phyloP scores from a whole-genome alignment of 2,329 filamentous ascomycete species.

The Ascochyta lentis region DNA sequence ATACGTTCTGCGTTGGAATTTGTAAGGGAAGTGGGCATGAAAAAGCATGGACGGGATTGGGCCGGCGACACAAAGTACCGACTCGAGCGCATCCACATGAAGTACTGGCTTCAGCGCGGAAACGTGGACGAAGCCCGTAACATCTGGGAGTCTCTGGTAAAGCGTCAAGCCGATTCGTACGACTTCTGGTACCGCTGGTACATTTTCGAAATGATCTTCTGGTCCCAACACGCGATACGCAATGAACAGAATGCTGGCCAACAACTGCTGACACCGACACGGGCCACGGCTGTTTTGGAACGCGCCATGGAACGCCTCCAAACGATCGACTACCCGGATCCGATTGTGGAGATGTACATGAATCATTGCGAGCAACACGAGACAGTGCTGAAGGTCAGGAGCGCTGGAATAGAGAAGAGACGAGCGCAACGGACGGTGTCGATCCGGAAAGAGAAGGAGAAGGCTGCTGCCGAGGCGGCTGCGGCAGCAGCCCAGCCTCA shows the following conservation, averaged over 20 bases:
- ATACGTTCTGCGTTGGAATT: constrained; percentile 86
- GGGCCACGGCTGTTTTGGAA: constrained; percentile 78
- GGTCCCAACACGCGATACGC: constrained; percentile 63
- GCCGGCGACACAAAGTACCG: constrained; percentile 84
- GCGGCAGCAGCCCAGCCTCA: constrained; percentile 25
- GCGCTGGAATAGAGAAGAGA: constrained; percentile 75
- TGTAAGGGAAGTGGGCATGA: constrained; percentile 77
- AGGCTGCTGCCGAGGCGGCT: constrained; percentile 64
- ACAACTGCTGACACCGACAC: constrained; percentile 64
- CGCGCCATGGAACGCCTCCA: constrained; percentile 68
- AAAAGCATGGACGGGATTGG: constrained; percentile 77
- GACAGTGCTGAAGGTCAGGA: constrained; percentile 74
- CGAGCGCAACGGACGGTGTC: constrained; percentile 59
- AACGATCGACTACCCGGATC: constrained; percentile 78
- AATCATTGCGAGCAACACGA: constrained; percentile 92
- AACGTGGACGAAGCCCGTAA: constrained; percentile 77
- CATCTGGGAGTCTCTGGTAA: constrained; percentile 75
- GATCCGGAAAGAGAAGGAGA: constrained; percentile 67
- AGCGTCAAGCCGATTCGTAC: constrained; percentile 76
- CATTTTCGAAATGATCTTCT: constrained; percentile 84
- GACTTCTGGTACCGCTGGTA: constrained; percentile 96
- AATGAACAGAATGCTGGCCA: constrained; percentile 59
- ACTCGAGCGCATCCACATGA: constrained; percentile 89
- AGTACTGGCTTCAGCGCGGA: constrained; percentile 85
- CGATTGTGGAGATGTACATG: constrained; percentile 74